Conservation (phyloP, 2,329 filamentous ascomycete species). For the Penicillium sp. region DNA sequence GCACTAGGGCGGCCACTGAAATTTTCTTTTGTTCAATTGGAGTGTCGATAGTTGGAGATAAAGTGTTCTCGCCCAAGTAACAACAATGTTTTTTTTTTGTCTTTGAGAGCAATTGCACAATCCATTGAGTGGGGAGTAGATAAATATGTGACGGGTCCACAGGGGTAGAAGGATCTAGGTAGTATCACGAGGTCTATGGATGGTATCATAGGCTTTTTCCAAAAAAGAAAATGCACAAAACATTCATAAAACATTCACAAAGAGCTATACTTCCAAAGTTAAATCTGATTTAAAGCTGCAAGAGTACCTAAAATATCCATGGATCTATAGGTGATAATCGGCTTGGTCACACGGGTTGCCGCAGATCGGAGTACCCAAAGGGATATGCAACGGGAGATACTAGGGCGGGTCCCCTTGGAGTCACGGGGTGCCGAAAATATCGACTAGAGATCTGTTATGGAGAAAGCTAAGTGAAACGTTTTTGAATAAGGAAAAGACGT, state of each 20-base stretch:
- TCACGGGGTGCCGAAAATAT: slow-evolving; percentile 12
- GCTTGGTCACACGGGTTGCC: slow-evolving; percentile 8
- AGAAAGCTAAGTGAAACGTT: background rate
- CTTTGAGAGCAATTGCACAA: background rate
- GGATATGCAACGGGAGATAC: background rate
- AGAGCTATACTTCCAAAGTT: too few relatives aligned
- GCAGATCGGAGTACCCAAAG: slow-evolving; percentile 4
- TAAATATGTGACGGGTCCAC: background rate
- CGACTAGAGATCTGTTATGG: background rate
- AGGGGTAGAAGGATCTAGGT: background rate
- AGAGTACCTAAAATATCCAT: background rate
- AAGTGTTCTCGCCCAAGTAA: background rate
- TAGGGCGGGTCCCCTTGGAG: background rate
- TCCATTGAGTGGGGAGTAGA: background rate
- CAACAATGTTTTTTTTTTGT: background rate
- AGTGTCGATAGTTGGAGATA: slow-evolving; percentile 6
- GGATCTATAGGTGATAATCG: background rate
- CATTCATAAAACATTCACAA: background rate
- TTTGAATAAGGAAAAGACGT: background rate
- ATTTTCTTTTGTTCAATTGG: slow-evolving; percentile 26
- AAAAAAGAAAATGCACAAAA: background rate
- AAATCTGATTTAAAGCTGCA: background rate
- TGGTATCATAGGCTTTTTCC: too few relatives aligned
- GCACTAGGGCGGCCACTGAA: slow-evolving; percentile 29
- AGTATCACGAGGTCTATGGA: too few relatives aligned